Percentiles rank a stretch among this genome's conserved stretches.
Evolutionary conservation across 179 eudicot genomes (phyloP).

Genomic region (Vitellaria paradoxa): DNA sequence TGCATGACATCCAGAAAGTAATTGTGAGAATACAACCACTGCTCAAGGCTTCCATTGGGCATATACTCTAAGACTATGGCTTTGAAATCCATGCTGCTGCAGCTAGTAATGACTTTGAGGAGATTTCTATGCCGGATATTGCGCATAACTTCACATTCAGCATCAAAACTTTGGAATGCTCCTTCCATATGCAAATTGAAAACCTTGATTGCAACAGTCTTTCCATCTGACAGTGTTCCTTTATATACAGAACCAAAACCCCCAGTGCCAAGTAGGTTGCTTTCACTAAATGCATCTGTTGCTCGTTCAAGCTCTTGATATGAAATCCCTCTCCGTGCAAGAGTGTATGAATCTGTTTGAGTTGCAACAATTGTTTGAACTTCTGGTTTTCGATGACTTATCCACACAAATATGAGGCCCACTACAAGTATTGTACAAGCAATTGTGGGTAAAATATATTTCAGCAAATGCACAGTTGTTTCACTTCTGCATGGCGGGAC

Average conservation of each 20-base stretch:
- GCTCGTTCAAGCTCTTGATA: not conserved
- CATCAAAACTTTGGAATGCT: slow-evolving; percentile 20
- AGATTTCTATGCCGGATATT: slow-evolving; percentile 22
- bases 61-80: slow-evolving; percentile 28
- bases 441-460: slow-evolving; percentile 12
- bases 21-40: slow-evolving; percentile 25
- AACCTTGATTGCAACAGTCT: slow-evolving; percentile 8
- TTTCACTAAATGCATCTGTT: slow-evolving; percentile 8
- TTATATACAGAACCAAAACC: slow-evolving; percentile 8
- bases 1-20: slow-evolving; percentile 8
- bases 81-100: slow-evolving; percentile 23
- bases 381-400: not conserved
- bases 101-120: slow-evolving; percentile 6
- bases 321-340: not conserved
- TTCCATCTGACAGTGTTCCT: slow-evolving; percentile 9
- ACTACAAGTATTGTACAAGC: not conserved
- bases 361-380: not conserved
- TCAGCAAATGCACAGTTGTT: not conserved
- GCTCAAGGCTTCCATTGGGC: slow-evolving; percentile 33
- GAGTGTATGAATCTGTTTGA: not conserved
- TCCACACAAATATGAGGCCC: not conserved
- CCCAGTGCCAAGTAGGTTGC: slow-evolving; percentile 4
- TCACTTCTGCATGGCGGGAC: slow-evolving; percentile 16
- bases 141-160: slow-evolving; percentile 25
- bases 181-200: slow-evolving; percentile 17